Evolutionary conservation across 768 basidiomycete species (phyloP), one percentile per base, ranked within the genome.

Genomic region (Arthromyces matolae): DNA sequence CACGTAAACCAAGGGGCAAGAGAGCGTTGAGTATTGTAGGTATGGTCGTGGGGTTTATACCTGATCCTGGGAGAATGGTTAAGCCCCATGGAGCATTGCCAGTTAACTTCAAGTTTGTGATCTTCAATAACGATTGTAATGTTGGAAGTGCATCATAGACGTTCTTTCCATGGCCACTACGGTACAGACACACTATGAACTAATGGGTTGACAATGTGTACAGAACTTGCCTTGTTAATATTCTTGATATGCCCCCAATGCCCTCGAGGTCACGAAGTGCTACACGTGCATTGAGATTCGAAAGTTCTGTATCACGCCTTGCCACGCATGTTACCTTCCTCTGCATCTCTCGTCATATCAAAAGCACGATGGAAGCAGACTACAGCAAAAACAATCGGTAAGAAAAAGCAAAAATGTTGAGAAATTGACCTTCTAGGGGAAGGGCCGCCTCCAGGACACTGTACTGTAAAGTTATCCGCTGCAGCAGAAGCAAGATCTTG

Each of bases 291-390:
- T 19, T 37, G 27, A 3, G 50, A 40, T 25, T 41, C 43, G 53
- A 18, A 42, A 42, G 13, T 14, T 27, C 25, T n/a, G 45, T 35
- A 24, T 4, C 14, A 38, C 6, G 22, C 9, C 27, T 14, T 23
- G 34, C 20, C 36, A 16, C 19, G 19, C 4, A 35, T 56, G 60
- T 31, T 53, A 81, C 86, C 84, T 65, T 76, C 68, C 33, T 71
- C 64, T 3, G 76, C 58, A 54, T 84, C 72, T 40, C 63, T 62
- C 12, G 79, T 77, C 84, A 91, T 81, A 55, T 90, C 89, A 52
- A 89, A 83, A 24, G 87, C 88, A 45, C 87, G 71, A 59, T 89
- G 87, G 61, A 89, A 89, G 54, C 84, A 87, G 34, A 86, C 88
- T 89, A 37, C 19, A 42, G 34, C 29, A 9, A 22, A 7, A 39